Evolutionary conservation across 1,284 basidiomycete species (phyloP), one percentile per base, ranked within the genome.

Genomic region (Naganishia sp.): DNA sequence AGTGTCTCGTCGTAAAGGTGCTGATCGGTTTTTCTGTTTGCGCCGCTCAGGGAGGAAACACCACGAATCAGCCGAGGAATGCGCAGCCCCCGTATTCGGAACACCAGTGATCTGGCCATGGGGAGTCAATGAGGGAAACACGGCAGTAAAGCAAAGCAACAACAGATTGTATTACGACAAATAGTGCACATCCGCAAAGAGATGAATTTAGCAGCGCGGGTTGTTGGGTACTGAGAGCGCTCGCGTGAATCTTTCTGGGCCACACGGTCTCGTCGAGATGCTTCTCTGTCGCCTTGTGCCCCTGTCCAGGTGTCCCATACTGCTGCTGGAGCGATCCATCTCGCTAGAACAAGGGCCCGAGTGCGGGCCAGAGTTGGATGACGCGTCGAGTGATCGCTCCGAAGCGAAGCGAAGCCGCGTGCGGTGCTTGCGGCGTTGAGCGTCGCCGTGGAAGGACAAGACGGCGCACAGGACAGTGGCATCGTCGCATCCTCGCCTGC

Each of bases 31-130:
- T 36, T 9, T 18, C 2, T 23, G 11, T 23, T 15, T 15, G n/a
- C 36, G 48, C 28, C 28, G 28, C 28, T 28, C 28, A 28, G 48
- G 48, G 48, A 23, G 59, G 59, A 15, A 25, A 52, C 36, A 31
- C 16, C 23, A 61, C 48, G 36, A 61, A 61, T 23, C 59, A 61
- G 23, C 33, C 59, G 36, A 21, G 46, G 33, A 25, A 49, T 7
- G 59, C 31, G 48, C 59, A 61, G 44, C 45, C 45, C 33, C 46
- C 48, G 21, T 61, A 61, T 25, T 42, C 59, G 10, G 59, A 46
- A 7, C 54, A 55, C 54, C 42, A 55, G 54, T 49, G 36, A 39
- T 28, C 28, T 28, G 28, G 28, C 28, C 28, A 28, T 28, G 3
- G 23, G 3, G 23, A n/a, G 16, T 46, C 9, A n/a, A n/a, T 1